Evolutionary conservation across 2,329 filamentous ascomycete genomes (phyloP).

Genomic region (Neophaeococcomyces mojaviensis): DNA sequence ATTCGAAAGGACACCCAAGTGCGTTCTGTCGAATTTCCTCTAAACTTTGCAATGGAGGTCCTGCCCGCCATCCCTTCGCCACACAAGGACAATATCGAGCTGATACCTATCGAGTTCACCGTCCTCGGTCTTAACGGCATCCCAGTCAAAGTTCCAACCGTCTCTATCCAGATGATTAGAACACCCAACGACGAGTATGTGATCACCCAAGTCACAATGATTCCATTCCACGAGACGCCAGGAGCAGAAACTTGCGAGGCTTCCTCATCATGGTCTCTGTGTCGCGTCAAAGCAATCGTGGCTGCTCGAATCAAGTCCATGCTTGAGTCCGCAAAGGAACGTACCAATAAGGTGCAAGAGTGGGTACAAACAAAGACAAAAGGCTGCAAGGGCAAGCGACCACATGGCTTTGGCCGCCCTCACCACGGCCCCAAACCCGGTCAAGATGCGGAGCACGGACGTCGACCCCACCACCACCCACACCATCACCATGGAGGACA

Average conservation of each 20-base stretch:
- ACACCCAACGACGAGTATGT: conserved; percentile 29
- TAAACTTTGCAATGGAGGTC: conserved; percentile 38
- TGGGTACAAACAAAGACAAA: conserved; percentile 16
- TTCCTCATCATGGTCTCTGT: conserved; percentile 35
- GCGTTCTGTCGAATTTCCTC: conserved; percentile 29
- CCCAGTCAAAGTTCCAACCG: conserved; percentile 38
- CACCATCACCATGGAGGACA: conserved; percentile 22
- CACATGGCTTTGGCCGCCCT: conserved; percentile 13
- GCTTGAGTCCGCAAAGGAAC: conserved; percentile 27
- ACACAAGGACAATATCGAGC: conserved; percentile 28
- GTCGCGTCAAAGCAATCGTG: conserved; percentile 35
- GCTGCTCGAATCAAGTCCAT: conserved; percentile 33
- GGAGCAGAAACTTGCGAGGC: conserved; percentile 26
- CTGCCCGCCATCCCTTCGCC: conserved; percentile 24
- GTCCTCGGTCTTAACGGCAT: conserved; percentile 36
- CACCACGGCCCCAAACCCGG: conserved; percentile 16
- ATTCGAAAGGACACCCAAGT: conserved; percentile 27
- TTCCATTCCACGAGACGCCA: conserved; percentile 30
- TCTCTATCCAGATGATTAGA: conserved; percentile 34
- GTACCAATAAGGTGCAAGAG: conserved; percentile 15
- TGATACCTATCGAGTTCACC: conserved; percentile 37
- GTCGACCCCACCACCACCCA: background rate
- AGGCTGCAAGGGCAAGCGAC: conserved; percentile 9
- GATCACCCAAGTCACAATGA: conserved; percentile 30
- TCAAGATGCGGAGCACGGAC: background rate